A percentile compares a stretch with the other conserved stretches of the same genome.
Evolutionary conservation across 2,329 filamentous ascomycete species (phyloP).

Genomic region (Podosphaera xanthii): DNA sequence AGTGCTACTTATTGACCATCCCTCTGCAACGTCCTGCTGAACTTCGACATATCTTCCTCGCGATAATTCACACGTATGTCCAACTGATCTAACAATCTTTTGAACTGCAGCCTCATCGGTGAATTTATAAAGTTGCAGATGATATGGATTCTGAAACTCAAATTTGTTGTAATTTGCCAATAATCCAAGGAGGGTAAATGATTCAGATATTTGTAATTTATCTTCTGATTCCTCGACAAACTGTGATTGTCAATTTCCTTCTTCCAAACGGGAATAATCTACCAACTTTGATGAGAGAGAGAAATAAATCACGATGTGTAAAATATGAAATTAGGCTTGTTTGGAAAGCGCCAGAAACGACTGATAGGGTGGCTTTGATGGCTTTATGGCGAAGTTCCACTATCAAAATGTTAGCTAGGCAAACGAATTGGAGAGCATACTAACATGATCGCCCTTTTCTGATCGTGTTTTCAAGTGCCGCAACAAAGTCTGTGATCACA

Average conservation of each 20-base stretch:
- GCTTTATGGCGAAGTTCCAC: slow-evolving; percentile 59
- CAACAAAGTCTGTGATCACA: slow-evolving; percentile 74
- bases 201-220: slow-evolving; percentile 38
- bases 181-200: slow-evolving; percentile 65
- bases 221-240: slow-evolving; percentile 61
- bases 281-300: slow-evolving; percentile 73
- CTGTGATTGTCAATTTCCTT: slow-evolving; percentile 20
- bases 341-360: slow-evolving; percentile 85
- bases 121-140: slow-evolving; percentile 78
- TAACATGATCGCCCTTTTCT: slow-evolving; percentile 48
- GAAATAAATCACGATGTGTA: slow-evolving; percentile 83
- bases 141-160: slow-evolving; percentile 91
- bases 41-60: slow-evolving; percentile 62
- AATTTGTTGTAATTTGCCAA: slow-evolving; percentile 98
- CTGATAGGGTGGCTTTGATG: slow-evolving; percentile 56
- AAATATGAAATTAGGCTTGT: slow-evolving; percentile 88
- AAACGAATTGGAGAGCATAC: slow-evolving; percentile 14
- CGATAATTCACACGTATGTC: slow-evolving; percentile 42
- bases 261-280: neutral
- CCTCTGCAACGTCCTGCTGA: slow-evolving; percentile 74
- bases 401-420: slow-evolving; percentile 19
- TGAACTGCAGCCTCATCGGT: slow-evolving; percentile 76
- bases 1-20: slow-evolving; percentile 65
- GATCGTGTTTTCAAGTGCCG: slow-evolving; percentile 60
- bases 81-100: slow-evolving; percentile 57